Evolutionary conservation across 2,329 filamentous ascomycete species (phyloP), one percentile per base, ranked within the genome.

Genomic region (Huntiella abstrusa): DNA sequence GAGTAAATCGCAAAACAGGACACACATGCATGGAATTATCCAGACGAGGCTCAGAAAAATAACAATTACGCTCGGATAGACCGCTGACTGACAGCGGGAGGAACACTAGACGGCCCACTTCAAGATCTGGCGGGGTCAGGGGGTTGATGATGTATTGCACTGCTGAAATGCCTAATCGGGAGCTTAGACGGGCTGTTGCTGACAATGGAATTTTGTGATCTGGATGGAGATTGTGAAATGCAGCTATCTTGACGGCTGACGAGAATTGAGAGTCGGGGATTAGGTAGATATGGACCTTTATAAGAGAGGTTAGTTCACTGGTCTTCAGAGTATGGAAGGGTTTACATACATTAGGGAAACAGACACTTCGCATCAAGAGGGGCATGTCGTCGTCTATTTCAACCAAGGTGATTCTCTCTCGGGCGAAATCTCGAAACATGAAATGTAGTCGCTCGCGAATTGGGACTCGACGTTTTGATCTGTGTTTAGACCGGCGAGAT

Each of bases 121-220:
- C 45, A n/a, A 50, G 45, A 28, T 46, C 38, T 4, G 48, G 37
- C 8, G 45, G 15, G 3, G 43, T 22, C 11, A 50, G 37, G 37
- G 36, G 44, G 41, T 50, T 50, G 37, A 45, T 47, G 15, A 42
- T 41, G 41, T 46, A 50, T 38, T 50, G 48, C 3, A 50, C 8
- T 10, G 45, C 45, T 5, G 36, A 28, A 28, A 28, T 28, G 22
- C 22, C 22, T 28, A 28, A 28, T 28, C 22, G 22, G 22, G 22
- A 28, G 22, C 22, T 28, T 28, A 28, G 22, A 28, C 22, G 22
- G 22, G 22, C 22, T 28, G 22, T 28, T 28, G 22, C 22, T 28
- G 22, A 28, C 3, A 50, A 41, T 10, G 36, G 12, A n/a, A 50
- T 44, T 34, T 50, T 45, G 15, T 42, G 44, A 4, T 41, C 33